Evolutionary conservation across 2,329 filamentous ascomycete species (phyloP).

Genomic region (Zasmidium cellare): DNA sequence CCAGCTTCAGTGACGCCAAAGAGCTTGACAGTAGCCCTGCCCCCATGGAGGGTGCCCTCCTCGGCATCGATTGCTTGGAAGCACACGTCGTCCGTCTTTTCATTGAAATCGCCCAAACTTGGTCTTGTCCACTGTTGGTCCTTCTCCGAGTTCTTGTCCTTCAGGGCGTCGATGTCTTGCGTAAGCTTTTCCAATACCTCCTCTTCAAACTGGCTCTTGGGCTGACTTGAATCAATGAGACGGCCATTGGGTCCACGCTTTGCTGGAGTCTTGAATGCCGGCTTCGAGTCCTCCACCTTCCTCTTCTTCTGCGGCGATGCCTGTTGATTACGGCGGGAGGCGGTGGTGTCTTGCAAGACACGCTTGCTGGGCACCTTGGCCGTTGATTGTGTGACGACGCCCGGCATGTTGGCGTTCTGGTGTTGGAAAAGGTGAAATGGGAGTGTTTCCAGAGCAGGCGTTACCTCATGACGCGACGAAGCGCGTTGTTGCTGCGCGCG

Average conservation of each 20-base stretch:
- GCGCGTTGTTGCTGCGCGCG: neutral
- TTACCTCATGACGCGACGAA: neutral
- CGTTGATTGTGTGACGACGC: conserved; percentile 30
- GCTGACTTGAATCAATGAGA: conserved; percentile 67
- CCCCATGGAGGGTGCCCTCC: conserved; percentile 78
- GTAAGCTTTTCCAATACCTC: conserved; percentile 95
- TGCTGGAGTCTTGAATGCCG: conserved; percentile 61
- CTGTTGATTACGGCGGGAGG: conserved; percentile 46
- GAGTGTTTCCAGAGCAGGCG: neutral
- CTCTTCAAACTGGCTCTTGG: conserved; percentile 88
- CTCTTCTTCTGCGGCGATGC: conserved; percentile 72
- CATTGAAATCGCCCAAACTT: conserved; percentile 60
- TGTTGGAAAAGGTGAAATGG: neutral
- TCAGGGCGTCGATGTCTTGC: conserved; percentile 84
- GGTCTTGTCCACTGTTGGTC: conserved; percentile 89
- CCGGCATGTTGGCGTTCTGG: conserved; percentile 31
- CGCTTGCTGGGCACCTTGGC: conserved; percentile 45
- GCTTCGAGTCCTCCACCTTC: conserved; percentile 70
- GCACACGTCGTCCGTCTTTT: conserved; percentile 67
- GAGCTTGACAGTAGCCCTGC: conserved; percentile 77
- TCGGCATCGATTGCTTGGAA: conserved; percentile 97
- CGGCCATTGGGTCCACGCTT: conserved; percentile 51
- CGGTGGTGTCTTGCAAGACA: conserved; percentile 47
- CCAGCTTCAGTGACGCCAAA: conserved; percentile 88
- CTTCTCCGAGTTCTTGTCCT: conserved; percentile 83